Percentiles rank a stretch among this genome's conserved stretches.
These are phyloP conservation scores for Botryotinia calthae DNA, from an alignment of 2,329 filamentous ascomycete species.

Conservation along the genomic window DNA sequence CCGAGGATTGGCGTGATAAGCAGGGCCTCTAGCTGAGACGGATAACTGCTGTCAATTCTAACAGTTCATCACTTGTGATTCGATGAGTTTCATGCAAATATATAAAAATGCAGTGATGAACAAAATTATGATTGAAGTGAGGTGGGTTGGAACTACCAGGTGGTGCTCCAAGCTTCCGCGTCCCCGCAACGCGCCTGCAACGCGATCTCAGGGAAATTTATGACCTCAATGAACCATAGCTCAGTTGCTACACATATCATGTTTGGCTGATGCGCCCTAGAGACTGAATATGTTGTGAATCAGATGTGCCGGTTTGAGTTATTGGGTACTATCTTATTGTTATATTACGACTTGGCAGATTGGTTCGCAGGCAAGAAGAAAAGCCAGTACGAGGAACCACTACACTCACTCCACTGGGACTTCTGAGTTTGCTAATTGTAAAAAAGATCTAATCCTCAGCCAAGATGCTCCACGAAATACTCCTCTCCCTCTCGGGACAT, in stretches of 20 bases:
- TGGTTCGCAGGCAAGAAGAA: constrained; percentile 23
- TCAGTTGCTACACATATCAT: constrained; percentile 1
- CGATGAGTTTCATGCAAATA: background rate
- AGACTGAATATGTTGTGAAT: constrained; percentile 19
- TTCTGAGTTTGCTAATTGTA: constrained; percentile 17
- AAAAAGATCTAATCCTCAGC: constrained; percentile 14
- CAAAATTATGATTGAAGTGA: background rate
- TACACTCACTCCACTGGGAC: constrained; percentile 12
- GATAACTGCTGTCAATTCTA: background rate
- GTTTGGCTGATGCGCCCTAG: background rate
- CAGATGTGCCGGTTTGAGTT: constrained; percentile 39
- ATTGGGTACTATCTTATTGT: constrained; percentile 35
- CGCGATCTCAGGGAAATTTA: constrained; percentile 12
- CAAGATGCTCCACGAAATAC: constrained; percentile 94
- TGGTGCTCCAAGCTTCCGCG: background rate
- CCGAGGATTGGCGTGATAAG: background rate
- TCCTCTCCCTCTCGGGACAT: constrained; percentile 92
- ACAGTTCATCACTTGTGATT: background rate
- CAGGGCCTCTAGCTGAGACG: background rate
- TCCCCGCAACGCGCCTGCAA: constrained; percentile 9
- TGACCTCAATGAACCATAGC: background rate
- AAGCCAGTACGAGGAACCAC: background rate
- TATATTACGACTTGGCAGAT: constrained; percentile 31
- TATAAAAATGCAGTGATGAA: background rate
- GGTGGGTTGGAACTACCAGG: background rate